Conservation (phyloP, 2,329 filamentous ascomycete genomes). For the Pseudophaeomoniella oleicola region DNA sequence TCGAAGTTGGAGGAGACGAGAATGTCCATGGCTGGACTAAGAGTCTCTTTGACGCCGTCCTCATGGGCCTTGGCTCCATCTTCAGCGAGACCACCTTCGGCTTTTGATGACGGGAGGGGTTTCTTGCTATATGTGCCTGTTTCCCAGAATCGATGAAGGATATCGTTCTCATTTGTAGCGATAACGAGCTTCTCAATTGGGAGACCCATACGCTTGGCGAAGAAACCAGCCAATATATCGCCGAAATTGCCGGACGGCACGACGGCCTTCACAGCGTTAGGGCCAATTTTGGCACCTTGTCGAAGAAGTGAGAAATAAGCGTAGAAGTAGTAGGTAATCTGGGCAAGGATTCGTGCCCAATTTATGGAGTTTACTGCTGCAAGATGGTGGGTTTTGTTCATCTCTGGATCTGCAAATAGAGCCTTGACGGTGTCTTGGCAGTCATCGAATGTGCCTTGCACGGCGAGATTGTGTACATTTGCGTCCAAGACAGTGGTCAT, state of each 20-base stretch:
- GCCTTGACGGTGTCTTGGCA: conserved; percentile 94
- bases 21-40: conserved; percentile 95
- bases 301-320: conserved; percentile 72
- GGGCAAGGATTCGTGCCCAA: conserved; percentile 85
- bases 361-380: conserved; percentile 96
- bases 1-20: conserved; percentile 95
- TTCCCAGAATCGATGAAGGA: conserved; percentile 89
- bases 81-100: conserved; percentile 16
- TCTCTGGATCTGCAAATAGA: conserved; percentile 71
- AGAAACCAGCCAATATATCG: conserved; percentile 78
- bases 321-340: conserved; percentile 95
- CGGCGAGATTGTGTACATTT: conserved; percentile 85
- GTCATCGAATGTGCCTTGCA: conserved; percentile 87
- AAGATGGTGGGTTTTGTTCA: conserved; percentile 69
- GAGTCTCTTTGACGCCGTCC: conserved; percentile 74
- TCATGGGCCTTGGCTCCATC: conserved; percentile 48
- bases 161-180: conserved; percentile 95
- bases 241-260: conserved; percentile 96
- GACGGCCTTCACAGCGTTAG: conserved; percentile 53
- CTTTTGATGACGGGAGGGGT: conserved; percentile 26
- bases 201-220: conserved; percentile 79
- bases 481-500: conserved; percentile 88
- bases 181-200: conserved; percentile 79
- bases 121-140: conserved; percentile 79
- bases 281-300: conserved; percentile 42